Evolutionary conservation across 148 eudicot species (phyloP).

Genomic region (Chenopodium berlandieri): DNA sequence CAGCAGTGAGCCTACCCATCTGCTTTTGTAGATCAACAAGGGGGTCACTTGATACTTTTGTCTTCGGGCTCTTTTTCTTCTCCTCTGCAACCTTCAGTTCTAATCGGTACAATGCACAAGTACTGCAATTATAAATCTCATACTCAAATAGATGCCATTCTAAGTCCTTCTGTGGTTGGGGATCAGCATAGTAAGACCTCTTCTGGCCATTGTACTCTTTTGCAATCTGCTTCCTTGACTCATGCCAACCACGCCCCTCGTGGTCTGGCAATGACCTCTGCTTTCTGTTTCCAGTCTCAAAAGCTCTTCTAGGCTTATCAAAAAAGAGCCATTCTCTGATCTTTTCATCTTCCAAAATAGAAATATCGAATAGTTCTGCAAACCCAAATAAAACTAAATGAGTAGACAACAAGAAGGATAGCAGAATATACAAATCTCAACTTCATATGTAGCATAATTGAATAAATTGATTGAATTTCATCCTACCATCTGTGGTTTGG

Average conservation of each 20-base stretch:
- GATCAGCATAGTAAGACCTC: slow-evolving; percentile 51
- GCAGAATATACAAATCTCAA: neutral
- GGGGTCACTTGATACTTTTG: slow-evolving; percentile 30
- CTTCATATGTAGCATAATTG: neutral
- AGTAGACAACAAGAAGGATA: neutral
- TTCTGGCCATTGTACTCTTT: slow-evolving; percentile 43
- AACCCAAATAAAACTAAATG: neutral
- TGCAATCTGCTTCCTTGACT: slow-evolving; percentile 42
- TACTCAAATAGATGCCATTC: slow-evolving; percentile 56
- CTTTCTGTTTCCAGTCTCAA: slow-evolving; percentile 45
- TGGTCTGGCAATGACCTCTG: slow-evolving; percentile 53
- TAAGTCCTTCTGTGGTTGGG: slow-evolving; percentile 39
- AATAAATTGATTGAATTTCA: neutral
- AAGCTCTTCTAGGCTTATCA: slow-evolving; percentile 54
- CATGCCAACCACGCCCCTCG: slow-evolving; percentile 59
- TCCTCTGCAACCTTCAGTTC: slow-evolving; percentile 41
- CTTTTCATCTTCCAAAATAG: slow-evolving; percentile 37
- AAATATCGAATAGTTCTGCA: slow-evolving; percentile 46
- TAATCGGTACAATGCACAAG: slow-evolving; percentile 42
- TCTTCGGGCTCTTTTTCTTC: slow-evolving; percentile 44
- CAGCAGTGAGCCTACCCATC: slow-evolving; percentile 53
- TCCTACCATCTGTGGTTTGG: neutral
- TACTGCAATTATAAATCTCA: slow-evolving; percentile 36
- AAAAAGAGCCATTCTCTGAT: slow-evolving; percentile 53
- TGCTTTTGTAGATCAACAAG: slow-evolving; percentile 42